Conservation (phyloP, 768 basidiomycete genomes). For the Rubroboletus pulcherrimus region DNA sequence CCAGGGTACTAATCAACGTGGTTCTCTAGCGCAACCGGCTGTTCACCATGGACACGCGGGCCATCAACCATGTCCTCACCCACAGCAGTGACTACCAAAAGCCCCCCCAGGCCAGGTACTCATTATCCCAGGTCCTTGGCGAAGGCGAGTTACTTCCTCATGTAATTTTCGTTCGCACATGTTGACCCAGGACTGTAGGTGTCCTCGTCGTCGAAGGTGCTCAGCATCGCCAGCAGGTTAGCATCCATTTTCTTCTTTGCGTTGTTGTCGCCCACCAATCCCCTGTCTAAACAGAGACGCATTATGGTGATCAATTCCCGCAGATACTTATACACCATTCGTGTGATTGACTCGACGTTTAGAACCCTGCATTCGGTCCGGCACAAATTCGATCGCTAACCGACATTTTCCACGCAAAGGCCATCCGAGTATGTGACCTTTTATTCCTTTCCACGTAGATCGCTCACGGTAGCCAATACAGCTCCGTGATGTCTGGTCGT, state of each 20-base stretch:
- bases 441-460: neutral
- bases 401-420: conserved; percentile 54
- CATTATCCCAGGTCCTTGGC: conserved; percentile 1
- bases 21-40: no score
- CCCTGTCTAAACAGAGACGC: conserved; percentile 5
- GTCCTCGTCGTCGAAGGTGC: conserved; percentile 43
- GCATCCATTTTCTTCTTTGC: neutral
- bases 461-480: neutral
- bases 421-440: conserved; percentile 40
- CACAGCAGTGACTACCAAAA: no score
- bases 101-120: no score
- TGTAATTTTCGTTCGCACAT: neutral
- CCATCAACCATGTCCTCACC: no score
- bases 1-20: no score
- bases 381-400: conserved; percentile 58
- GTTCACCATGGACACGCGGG: no score
- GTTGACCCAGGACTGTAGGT: conserved; percentile 31
- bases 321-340: no score
- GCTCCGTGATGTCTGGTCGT: conserved; percentile 46
- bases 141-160: neutral
- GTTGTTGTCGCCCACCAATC: neutral
- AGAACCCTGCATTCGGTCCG: conserved; percentile 68
- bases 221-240: conserved; percentile 37
- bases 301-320: conserved; percentile 31
- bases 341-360: neutral